Evolutionary conservation across 495 filamentous ascomycete species (phyloP).

Genomic region (Sporormia fimetaria): DNA sequence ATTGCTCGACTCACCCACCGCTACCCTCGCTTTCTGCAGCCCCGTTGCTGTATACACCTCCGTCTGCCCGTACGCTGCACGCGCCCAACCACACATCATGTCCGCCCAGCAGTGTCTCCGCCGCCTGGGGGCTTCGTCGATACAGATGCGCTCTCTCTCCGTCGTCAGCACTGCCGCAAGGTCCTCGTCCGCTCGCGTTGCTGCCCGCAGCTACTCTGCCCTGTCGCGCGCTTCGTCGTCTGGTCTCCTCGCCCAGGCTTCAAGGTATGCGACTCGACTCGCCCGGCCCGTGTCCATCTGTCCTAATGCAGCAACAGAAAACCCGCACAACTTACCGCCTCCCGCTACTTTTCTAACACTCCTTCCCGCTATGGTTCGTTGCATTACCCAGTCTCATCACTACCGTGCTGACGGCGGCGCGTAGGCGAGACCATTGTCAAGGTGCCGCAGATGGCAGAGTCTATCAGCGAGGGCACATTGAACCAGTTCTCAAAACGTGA

Average conservation of each 20-base stretch:
- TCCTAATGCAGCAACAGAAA: constrained; percentile 3
- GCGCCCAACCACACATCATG: constrained; percentile 28
- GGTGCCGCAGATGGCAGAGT: constrained; percentile 97
- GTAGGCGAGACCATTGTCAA: constrained; percentile 72
- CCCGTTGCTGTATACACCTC: constrained; percentile 2
- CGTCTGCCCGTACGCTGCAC: background rate
- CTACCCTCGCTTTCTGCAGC: constrained; percentile 1
- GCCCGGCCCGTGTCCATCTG: background rate
- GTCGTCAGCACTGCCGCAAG: constrained; percentile 11
- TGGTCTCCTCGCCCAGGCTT: constrained; percentile 13
- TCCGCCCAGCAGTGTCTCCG: constrained; percentile 33
- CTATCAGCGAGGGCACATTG: constrained; percentile 92
- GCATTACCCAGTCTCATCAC: background rate
- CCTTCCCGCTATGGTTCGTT: constrained; percentile 26
- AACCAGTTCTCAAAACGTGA: constrained; percentile 87
- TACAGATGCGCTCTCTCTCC: constrained; percentile 13
- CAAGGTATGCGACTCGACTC: constrained; percentile 5
- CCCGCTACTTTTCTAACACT: constrained; percentile 2
- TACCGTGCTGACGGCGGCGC: constrained; percentile 1
- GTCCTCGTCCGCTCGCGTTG: constrained; percentile 6
- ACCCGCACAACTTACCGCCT: constrained; percentile 1
- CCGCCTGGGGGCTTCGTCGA: constrained; percentile 24
- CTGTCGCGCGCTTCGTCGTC: constrained; percentile 14
- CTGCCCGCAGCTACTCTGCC: constrained; percentile 19
- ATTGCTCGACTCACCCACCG: constrained; percentile 6